Base-by-base conservation (phyloP, 306 rosid species). In the Quercus dentata region DNA sequence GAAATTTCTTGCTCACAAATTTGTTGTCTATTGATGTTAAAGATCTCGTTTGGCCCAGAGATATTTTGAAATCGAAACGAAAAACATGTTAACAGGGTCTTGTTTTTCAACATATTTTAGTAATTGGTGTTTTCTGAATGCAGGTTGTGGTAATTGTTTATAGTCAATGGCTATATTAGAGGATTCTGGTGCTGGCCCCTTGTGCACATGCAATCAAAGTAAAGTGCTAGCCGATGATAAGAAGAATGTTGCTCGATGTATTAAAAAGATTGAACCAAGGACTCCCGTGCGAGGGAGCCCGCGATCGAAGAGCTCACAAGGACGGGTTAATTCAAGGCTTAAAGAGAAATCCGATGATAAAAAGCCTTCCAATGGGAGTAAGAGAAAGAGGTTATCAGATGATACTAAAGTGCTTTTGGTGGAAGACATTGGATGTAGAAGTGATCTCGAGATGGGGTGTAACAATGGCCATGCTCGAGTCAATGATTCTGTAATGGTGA, bases 291-390 rank as follows among this genome's bases (percentile, higher is more conserved):
- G 18, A 59, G 15, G 28, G 31, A 30, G 70, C 21, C 70, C 41
- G 1, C 18, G 14, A 64, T n/a, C 3, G 1, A n/a, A 28, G 31
- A 30, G 6, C 18, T 64, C 33, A 18, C 70, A 64, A 41, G 78
- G 73, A 49, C 74, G 85, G 61, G 30, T 61, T 51, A 86, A 81
- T 68, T 68, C 52, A 0, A 79, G 85, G 28, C 83, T 86, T 67
- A 71, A 56, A 28, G 73, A 77, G 25, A 52, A 67, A 23, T 83
- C 82, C 4, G 79, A 64, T 6, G 79, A 82, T 15, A 49, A 82
- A 13, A 74, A 63, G 67, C 83, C 89, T 18, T 63, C 20, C 49
- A 80, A 83, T 28, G 78, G 85, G 6, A 25, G 57, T 20, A 27
- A 44, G 69, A 5, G 72, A 71, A 83, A 59, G 73, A 74, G 83